These are phyloP conservation scores for Casaregolazyma lundiana DNA, from an alignment of 1,139 yeast genomes.

Conservation along the genomic window DNA sequence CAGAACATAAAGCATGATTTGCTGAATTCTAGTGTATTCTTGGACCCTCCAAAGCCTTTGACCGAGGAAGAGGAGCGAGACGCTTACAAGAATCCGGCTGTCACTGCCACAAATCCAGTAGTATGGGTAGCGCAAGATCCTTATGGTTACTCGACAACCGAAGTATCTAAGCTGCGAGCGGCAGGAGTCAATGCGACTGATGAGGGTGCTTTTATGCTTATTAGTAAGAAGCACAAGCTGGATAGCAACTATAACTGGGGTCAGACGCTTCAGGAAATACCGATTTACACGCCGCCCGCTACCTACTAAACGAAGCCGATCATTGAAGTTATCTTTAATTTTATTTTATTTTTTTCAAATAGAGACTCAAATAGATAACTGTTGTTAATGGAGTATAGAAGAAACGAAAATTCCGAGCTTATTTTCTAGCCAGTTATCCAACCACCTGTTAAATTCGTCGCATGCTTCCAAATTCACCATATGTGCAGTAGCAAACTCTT, in stretches of 20 bases:
- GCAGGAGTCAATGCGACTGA: slow-evolving; percentile 53
- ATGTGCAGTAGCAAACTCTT: slow-evolving; percentile 8
- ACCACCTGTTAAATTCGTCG: slow-evolving; percentile 7
- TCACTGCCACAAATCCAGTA: slow-evolving; percentile 58
- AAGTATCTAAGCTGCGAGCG: slow-evolving; percentile 43
- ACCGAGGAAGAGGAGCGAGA: slow-evolving; percentile 38
- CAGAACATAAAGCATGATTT: slow-evolving; percentile 25
- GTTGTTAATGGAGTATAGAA: not conserved
- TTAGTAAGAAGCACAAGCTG: slow-evolving; percentile 42
- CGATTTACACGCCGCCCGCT: slow-evolving; percentile 23
- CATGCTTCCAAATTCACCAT: slow-evolving; percentile 8
- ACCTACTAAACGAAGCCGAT: slow-evolving; percentile 1
- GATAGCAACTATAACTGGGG: slow-evolving; percentile 20
- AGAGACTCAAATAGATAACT: not conserved
- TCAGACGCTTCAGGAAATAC: slow-evolving; percentile 20
- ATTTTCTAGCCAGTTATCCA: slow-evolving; percentile 1
- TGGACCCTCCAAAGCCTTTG: slow-evolving; percentile 29
- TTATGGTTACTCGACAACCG: slow-evolving; percentile 65
- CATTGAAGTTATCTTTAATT: not conserved
- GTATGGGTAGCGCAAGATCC: slow-evolving; percentile 89
- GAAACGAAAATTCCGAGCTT: too few species aligned
- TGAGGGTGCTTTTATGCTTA: slow-evolving; percentile 51
- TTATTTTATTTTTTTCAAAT: not conserved
- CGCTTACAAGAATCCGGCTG: slow-evolving; percentile 76
- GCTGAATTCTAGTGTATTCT: slow-evolving; percentile 43